A percentile compares a stretch with the other conserved stretches of the same genome.
Conservation (phyloP, 2,329 filamentous ascomycete genomes). For the Hymenoscyphus scutula region DNA sequence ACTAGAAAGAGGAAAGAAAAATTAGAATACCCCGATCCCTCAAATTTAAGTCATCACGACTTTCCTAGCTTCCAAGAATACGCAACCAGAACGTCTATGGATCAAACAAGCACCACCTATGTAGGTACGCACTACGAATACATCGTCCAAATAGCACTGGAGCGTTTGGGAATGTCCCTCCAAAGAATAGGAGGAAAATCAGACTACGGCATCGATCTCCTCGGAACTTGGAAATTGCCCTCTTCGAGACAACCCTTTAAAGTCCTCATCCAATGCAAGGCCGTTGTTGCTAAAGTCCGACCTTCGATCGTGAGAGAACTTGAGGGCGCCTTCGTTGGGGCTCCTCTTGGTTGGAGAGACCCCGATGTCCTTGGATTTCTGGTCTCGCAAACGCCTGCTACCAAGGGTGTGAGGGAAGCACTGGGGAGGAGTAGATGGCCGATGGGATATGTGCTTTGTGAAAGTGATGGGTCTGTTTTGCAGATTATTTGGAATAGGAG, state of each 20-base stretch:
- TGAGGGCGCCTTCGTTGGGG: conserved; percentile 72
- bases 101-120: conserved; percentile 57
- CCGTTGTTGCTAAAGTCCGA: conserved; percentile 46
- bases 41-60: conserved; percentile 56
- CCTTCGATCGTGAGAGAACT: conserved; percentile 70
- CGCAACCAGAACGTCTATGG: conserved; percentile 53
- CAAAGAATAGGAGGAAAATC: conserved; percentile 62
- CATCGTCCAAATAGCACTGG: conserved; percentile 54
- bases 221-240: conserved; percentile 67
- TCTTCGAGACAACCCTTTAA: conserved; percentile 41
- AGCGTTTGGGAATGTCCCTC: conserved; percentile 60
- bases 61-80: conserved; percentile 65
- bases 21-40: conserved; percentile 46
- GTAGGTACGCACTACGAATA: conserved; percentile 79
- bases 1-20: conserved; percentile 8
- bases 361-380: conserved; percentile 67
- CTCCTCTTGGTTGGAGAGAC: conserved; percentile 70
- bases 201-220: conserved; percentile 72
- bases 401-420: conserved; percentile 74
- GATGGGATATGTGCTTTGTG: conserved; percentile 68
- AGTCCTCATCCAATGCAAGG: conserved; percentile 69
- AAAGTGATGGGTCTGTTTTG: conserved; percentile 53
- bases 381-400: conserved; percentile 67
- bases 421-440: conserved; percentile 65
- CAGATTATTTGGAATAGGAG: conserved; percentile 73